Evolutionary conservation across 495 filamentous ascomycete species (phyloP), one percentile per base, ranked within the genome.

Genomic region (Penicillium riverlandense): DNA sequence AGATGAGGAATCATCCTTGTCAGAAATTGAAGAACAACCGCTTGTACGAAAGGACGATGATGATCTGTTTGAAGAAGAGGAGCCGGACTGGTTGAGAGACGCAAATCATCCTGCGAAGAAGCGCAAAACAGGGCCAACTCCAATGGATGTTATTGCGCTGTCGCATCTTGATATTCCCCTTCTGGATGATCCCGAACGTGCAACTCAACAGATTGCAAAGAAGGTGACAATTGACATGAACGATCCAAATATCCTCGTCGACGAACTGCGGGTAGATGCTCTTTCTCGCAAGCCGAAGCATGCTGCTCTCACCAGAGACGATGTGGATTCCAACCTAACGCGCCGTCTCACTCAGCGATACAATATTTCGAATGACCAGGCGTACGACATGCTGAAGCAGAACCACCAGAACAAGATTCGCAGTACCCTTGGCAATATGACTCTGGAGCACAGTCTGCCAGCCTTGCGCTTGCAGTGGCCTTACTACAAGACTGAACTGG

Each of bases 351-450:
- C 73, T 22, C 76, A 82, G 48, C 78, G 90, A 15, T 97, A 95
- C 74, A 96, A 97, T 61, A 85, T 95, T 39, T 95, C 91, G 27
- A 96, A 95, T 46, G 92, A 99, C 55, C 83, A 88, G 37, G 90
- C 89, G 2, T 99, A 99, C 58, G 88, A 96, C 52, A 81, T 86
- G 41, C 76, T 99, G 35, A 97, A 99, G 65, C 88, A 94, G 59
- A 99, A 96, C 59, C 87, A 90, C 50, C 88, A 94, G 66, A 91
- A 84, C 72, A 96, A 94, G 65, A 84, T 99, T 49, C 83, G 92
- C 34, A 91, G 88, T 37, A 94, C 85, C 0, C 73, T 99, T 41
- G 88, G 88, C 7, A 87, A 86, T 50, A 70, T 94, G 29, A 76
- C 80, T 13, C 78, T 99, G 27, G 92, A 97, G 65, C 92, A 99